Percentiles rank a stretch among this genome's conserved stretches.
phyloP scores from a whole-genome alignment of 73 alveolate genomes.

The Diophrys sp. region DNA sequence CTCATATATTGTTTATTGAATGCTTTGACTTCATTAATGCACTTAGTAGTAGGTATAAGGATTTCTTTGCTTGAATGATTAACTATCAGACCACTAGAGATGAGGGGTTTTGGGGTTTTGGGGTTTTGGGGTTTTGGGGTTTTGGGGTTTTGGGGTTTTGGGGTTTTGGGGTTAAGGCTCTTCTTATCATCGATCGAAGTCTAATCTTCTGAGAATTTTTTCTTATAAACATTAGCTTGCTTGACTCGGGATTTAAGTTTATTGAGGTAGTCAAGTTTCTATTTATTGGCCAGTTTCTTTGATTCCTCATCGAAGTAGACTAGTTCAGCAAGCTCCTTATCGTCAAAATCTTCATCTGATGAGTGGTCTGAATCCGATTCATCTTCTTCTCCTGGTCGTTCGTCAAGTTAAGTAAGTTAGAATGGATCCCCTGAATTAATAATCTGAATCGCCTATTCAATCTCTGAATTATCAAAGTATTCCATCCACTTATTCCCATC shows the following conservation, averaged over 20 bases:
- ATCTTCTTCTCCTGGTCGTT: not conserved
- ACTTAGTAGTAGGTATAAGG: conserved; percentile 73
- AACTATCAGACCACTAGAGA: not conserved
- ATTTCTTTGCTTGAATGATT: conserved; percentile 42
- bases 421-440: not conserved
- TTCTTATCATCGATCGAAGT: too few species aligned
- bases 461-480: not conserved
- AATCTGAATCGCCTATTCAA: not conserved
- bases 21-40: conserved; percentile 84
- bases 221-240: not conserved
- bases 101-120: conserved; percentile 2
- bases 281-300: not conserved
- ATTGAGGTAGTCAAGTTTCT: not conserved
- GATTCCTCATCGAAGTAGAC: not conserved
- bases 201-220: not conserved
- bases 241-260: not conserved
- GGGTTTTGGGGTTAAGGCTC: conserved; percentile 6
- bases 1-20: conserved; percentile 99
- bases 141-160: conserved; percentile 3
- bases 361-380: not conserved
- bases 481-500: not conserved
- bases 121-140: conserved; percentile 5
- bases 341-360: not conserved
- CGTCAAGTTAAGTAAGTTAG: not conserved
- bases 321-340: not conserved